These are phyloP conservation scores for Ophiostoma perfectum DNA, from an alignment of 2,329 filamentous ascomycete genomes.

Conservation along the genomic window DNA sequence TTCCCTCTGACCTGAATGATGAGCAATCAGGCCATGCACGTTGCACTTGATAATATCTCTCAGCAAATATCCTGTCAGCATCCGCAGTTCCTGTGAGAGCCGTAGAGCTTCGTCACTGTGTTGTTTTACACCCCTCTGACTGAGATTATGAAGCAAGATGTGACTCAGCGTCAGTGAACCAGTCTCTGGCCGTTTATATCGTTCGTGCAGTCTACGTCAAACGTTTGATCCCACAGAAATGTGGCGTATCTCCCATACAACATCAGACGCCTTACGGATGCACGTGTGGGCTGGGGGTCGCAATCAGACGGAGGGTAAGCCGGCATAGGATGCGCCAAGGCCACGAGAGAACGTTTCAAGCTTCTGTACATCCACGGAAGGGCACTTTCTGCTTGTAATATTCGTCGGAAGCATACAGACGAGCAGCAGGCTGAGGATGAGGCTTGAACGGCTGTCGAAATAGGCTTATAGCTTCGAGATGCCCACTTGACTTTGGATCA, in stretches of 20 bases:
- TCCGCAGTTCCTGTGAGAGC: no score
- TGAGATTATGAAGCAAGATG: no score
- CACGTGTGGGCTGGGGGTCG: neutral
- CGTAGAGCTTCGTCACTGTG: no score
- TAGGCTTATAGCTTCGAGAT: neutral
- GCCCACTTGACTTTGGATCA: neutral
- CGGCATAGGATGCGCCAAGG: neutral
- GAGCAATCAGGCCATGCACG: neutral
- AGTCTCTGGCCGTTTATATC: neutral
- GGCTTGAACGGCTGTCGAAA: neutral
- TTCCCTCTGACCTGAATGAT: no score
- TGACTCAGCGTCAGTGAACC: no score
- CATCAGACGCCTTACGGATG: neutral
- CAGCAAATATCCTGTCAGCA: neutral
- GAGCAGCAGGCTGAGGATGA: neutral
- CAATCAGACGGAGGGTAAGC: neutral
- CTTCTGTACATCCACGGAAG: neutral
- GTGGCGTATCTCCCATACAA: neutral
- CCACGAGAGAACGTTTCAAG: neutral
- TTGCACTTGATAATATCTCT: neutral
- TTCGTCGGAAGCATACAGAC: neutral
- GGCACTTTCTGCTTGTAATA: neutral
- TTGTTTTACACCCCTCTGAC: no score
- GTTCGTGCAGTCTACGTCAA: neutral
- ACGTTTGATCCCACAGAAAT: neutral